Evolutionary conservation across 2,329 filamentous ascomycete genomes (phyloP).

Genomic region (Fusarium sp.): DNA sequence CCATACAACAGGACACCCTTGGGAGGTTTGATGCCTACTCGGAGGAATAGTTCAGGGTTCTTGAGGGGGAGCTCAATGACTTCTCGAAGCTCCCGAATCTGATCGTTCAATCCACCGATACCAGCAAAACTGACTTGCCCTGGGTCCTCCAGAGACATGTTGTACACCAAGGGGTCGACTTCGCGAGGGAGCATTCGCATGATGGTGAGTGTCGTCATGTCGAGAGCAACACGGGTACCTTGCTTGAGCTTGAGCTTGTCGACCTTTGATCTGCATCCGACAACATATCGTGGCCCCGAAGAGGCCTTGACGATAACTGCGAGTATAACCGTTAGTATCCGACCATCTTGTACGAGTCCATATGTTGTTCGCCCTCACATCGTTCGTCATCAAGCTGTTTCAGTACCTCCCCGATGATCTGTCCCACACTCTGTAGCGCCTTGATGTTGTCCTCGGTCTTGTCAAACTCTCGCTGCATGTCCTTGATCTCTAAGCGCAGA

Average conservation of each 20-base stretch:
- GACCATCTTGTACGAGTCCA: conserved; percentile 7
- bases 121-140: conserved; percentile 98
- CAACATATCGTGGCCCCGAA: conserved; percentile 95
- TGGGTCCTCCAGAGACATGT: conserved; percentile 99
- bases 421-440: conserved; percentile 96
- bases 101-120: conserved; percentile 97
- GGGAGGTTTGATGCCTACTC: conserved; percentile 98
- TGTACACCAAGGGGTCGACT: conserved; percentile 98
- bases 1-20: conserved; percentile 98
- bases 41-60: conserved; percentile 96
- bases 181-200: conserved; percentile 99
- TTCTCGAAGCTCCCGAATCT: conserved; percentile 96
- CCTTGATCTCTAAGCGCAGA: conserved; percentile 94
- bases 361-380: conserved; percentile 72
- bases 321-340: conserved; percentile 32
- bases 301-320: conserved; percentile 98
- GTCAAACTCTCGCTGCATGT: conserved; percentile 92
- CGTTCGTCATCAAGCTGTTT: conserved; percentile 99
- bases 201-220: conserved; percentile 99
- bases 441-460: conserved; percentile 99
- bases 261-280: conserved; percentile 97
- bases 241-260: conserved; percentile 98
- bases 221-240: conserved; percentile 94
- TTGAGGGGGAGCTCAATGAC: conserved; percentile 98
- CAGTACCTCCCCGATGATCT: conserved; percentile 98